Conservation (phyloP, 2,329 filamentous ascomycete genomes). For the Capronia americana region DNA sequence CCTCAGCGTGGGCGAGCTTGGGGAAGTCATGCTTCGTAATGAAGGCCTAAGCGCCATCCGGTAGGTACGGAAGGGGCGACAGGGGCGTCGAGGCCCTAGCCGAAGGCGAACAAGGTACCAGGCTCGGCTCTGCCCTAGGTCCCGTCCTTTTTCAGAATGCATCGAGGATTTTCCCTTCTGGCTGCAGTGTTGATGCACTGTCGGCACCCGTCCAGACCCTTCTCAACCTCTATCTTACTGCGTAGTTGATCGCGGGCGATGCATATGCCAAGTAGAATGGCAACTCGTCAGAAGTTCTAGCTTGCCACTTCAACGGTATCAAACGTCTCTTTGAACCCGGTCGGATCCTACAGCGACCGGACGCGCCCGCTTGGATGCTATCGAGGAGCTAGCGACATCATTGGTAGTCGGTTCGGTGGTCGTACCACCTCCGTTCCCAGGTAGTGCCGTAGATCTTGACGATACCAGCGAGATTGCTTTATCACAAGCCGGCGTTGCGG, state of each 20-base stretch:
- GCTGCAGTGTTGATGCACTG: not conserved
- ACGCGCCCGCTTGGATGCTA: not conserved
- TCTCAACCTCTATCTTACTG: not conserved
- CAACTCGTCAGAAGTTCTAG: not conserved
- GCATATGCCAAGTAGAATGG: not conserved
- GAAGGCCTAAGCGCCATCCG: not conserved
- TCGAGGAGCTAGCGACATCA: constrained; percentile 5
- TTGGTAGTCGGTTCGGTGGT: not conserved
- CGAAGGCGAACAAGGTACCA: constrained; percentile 13
- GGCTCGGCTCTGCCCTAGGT: constrained; percentile 24
- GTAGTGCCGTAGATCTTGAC: not conserved
- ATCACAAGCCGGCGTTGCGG: not conserved
- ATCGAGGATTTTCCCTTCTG: not conserved
- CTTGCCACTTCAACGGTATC: constrained; percentile 4
- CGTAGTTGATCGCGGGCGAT: not conserved
- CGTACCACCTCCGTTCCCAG: not conserved
- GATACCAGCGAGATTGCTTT: not conserved
- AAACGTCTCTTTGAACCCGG: not conserved
- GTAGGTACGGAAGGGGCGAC: constrained; percentile 1
- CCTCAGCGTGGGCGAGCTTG: not conserved
- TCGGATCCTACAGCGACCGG: not conserved
- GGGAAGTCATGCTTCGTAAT: not conserved
- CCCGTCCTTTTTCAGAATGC: constrained; percentile 14
- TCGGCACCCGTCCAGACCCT: not conserved
- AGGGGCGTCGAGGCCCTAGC: constrained; percentile 3